Evolutionary conservation across 106 monocot species (phyloP), one percentile per base, ranked within the genome.

Genomic region (Triglochin maritima): DNA sequence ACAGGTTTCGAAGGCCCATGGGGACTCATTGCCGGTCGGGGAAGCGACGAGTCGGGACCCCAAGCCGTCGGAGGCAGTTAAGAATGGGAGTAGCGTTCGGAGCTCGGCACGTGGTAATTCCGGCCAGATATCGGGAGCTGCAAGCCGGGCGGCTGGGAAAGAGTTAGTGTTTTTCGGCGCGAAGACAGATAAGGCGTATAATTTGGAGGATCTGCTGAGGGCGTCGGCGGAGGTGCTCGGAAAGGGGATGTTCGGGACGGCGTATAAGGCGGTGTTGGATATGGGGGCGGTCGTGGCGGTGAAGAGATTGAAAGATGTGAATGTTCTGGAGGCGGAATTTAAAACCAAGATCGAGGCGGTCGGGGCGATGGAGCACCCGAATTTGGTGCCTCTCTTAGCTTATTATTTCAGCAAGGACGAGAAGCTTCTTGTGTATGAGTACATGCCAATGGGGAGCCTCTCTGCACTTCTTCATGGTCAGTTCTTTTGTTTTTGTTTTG

Each of bases 371-470:
- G 73, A 77, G 4, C 89, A 89, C 54, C 71, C 69, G 8, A 89
- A 84, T 54, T 57, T 94, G 50, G 84, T 89, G 45, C 72, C 77
- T 0, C 69, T 89, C 6, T 64, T 62, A 66, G 89, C 94, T 4
- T 89, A 89, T 69, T 87, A 86, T 60, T 82, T 63, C 59, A 86
- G 86, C 80, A 78, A 80, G 70, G 83, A 89, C 45, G 94, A 94
- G 80, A 94, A 82, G 86, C 82, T 94, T 53, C 74, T 94, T 0
- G 84, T 94, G 5, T 94, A 86, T 62, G 94, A 94, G 44, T 94
- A 78, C 80, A 80, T 89, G 76, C 70, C 81, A 17, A 77, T 80
- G 82, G 94, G 94, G 17, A 94, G 94, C 67, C 80, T 94, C 45
- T 87, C 88, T 10, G 74, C 94, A 11, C 79, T 86, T 49, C 69